Evolutionary conservation across 345 rosid species (phyloP).

Genomic region (Corymbia maculata): DNA sequence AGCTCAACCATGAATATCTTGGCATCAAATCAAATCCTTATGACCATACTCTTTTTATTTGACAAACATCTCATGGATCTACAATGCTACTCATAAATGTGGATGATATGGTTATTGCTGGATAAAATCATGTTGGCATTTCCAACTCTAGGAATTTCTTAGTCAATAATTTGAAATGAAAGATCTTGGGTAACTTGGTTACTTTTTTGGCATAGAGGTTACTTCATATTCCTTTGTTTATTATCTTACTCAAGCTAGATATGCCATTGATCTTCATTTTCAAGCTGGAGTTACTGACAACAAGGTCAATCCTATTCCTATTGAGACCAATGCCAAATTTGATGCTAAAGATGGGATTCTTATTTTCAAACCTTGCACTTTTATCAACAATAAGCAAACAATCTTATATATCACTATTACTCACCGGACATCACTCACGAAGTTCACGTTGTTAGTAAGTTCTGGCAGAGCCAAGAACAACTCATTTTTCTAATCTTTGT

Average conservation of each 20-base stretch:
- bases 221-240: background rate
- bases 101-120: background rate
- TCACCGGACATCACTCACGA: rapidly evolving
- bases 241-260: background rate
- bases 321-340: background rate
- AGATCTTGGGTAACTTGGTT: background rate
- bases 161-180: background rate
- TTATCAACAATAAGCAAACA: rapidly evolving
- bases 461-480: background rate
- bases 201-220: background rate
- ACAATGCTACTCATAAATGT: background rate
- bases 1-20: background rate
- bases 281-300: background rate
- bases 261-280: background rate
- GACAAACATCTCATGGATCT: background rate
- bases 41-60: background rate
- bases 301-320: background rate
- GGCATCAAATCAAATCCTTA: background rate
- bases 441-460: background rate
- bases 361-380: background rate
- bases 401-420: background rate
- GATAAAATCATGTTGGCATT: background rate
- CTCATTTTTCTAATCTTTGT: background rate
- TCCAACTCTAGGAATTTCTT: background rate
- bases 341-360: background rate